Conservation (phyloP, 2,329 filamentous ascomycete genomes). For the Lizonia empirigonia region DNA sequence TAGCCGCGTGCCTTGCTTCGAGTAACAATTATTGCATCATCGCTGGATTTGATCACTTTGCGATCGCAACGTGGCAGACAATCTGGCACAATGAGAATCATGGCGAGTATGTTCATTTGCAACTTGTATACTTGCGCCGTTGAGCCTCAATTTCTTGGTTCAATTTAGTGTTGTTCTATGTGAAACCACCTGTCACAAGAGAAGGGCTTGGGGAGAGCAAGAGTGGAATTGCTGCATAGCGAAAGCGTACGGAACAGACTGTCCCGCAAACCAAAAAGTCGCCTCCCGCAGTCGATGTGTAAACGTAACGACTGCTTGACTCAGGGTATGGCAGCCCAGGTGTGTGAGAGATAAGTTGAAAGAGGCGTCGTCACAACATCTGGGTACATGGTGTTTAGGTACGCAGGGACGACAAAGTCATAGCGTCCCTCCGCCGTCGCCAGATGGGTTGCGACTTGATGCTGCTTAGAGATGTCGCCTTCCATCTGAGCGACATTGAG, state of each 20-base stretch:
- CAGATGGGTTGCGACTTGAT: constrained; percentile 63
- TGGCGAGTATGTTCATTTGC: too few species aligned
- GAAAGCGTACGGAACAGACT: neutral
- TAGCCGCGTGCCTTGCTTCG: constrained; percentile 2
- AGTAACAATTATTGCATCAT: constrained; percentile 18
- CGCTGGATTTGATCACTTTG: neutral
- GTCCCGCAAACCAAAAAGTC: neutral
- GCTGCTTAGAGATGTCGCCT: constrained; percentile 43
- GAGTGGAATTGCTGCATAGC: neutral
- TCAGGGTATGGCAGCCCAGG: constrained; percentile 45
- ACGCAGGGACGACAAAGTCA: constrained; percentile 62
- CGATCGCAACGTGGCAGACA: neutral
- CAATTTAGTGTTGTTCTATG: neutral
- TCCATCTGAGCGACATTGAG: constrained; percentile 50
- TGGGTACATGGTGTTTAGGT: constrained; percentile 60
- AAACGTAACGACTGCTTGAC: too few species aligned
- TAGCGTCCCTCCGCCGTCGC: constrained; percentile 73
- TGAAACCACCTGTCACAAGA: neutral
- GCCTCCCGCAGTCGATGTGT: neutral
- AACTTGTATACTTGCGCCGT: neutral
- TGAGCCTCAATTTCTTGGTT: too few species aligned
- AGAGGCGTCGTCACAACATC: constrained; percentile 47
- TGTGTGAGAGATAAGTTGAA: constrained; percentile 47
- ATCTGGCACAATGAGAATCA: neutral
- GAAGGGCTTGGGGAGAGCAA: neutral